Evolutionary conservation across 2,329 filamentous ascomycete genomes (phyloP), one percentile per base, ranked within the genome.

Genomic region (Aureobasidium subglaciale): DNA sequence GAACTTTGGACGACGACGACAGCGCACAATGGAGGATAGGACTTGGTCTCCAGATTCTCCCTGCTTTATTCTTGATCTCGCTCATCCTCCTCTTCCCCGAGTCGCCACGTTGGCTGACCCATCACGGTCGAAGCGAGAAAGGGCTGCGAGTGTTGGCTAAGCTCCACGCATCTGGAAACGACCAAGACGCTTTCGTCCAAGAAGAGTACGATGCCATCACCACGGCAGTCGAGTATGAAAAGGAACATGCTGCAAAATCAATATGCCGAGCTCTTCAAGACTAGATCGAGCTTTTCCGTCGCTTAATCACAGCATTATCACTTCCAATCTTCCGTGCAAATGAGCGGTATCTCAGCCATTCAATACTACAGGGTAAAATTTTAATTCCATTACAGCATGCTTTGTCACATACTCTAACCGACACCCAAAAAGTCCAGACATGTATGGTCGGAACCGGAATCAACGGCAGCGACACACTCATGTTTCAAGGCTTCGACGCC

Each of bases 21-120:
- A 60, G 53, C 45, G 56, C 56, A 13, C 61, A 63, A 43, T 64
- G 63, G 63, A 57, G 63, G 3, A 63, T 64, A 15, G 61, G 62
- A 4, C 55, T 64, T 1, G 63, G 57, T 5, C 49, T 49, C 22
- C 63, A 63, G 45, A 60, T 63, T 7, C 40, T 62, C 5, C 63
- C 62, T 7, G 59, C 61, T 9, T 13, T 62, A 1, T 62, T 63
- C 37, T 53, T 64, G 7, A 60, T 56, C 24, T 55, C 53, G 16
- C 54, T 63, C 11, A 61, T 74, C 27, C 57, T 61, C 4, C 58
- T 73, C n/a, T 67, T 76, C 6, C 73, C 73, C 0, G 72, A 75
- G 59, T 74, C 73, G 1, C 74, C 74, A 1, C 65, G 74, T 22
- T 77, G 74, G 72, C 57, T 77, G 5, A 68, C 70, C 3, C 65